Evolutionary conservation across 2,329 filamentous ascomycete species (phyloP), one percentile per base, ranked within the genome.

Genomic region (Amylocarpus encephaloides): DNA sequence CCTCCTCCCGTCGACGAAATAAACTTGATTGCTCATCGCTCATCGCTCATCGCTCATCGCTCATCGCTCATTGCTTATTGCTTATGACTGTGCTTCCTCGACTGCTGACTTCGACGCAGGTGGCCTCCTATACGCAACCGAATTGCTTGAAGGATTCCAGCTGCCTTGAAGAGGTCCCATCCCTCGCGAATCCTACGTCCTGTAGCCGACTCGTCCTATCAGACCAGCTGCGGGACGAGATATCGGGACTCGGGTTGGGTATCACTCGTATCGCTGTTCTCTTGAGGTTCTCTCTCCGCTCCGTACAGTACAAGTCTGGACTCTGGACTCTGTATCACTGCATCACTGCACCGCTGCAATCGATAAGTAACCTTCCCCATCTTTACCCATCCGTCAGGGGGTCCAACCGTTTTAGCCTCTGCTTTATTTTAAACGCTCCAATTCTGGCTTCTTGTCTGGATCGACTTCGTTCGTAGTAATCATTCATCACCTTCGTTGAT

Each of bases 211-310:
- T 26, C 33, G 11, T 46, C 43, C 43, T 46, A 46, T 46, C 43
- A 35, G 16, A 38, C 35, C 43, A 15, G 33, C 44, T 19, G 39
- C 32, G 46, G 54, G 46, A 44, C 10, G 29, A 48, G 39, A 48
- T 22, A 42, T 48, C 52, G 56, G 52, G 39, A n/a, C n/a, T n/a
- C n/a, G n/a, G n/a, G n/a, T n/a, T 43, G 45, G 39, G 42, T 47
- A 47, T 47, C 44, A 34, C 53, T 50, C 41, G 48, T 50, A 50
- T 50, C 48, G 42, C 34, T 32, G 46, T 55, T 54, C 54, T 51
- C 51, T 52, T 54, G 50, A 50, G 19, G 16, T 10, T 19, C 18
- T 13, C 36, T 15, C 18, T 39, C 36, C 36, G 11, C 36, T 13
- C 18, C 36, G 11, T 39, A 39, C 36, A 9, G n/a, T 34, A 9